Percentiles rank a stretch among this genome's conserved stretches.
These are phyloP conservation scores for Talaromyces sp. DNA, from an alignment of 2,329 filamentous ascomycete species.

Conservation along the genomic window DNA sequence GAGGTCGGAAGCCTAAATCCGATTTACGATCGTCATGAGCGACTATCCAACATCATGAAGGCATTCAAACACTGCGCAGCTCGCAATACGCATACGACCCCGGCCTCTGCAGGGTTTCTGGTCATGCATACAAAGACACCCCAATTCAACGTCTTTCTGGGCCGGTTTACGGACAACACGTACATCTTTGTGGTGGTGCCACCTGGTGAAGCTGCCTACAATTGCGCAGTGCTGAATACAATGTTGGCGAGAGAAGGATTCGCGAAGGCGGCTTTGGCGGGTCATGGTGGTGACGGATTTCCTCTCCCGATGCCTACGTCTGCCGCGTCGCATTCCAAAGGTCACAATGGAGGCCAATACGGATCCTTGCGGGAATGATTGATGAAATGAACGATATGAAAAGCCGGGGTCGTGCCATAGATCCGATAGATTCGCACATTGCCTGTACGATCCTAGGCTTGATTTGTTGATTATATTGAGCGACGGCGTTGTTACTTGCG, in stretches of 20 bases:
- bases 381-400: background rate
- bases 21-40: constrained; percentile 88
- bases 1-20: constrained; percentile 74
- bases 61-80: constrained; percentile 83
- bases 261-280: constrained; percentile 54
- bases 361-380: constrained; percentile 6
- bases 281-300: constrained; percentile 41
- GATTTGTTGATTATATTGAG: background rate
- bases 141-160: constrained; percentile 89
- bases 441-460: background rate
- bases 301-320: constrained; percentile 30
- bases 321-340: constrained; percentile 2
- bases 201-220: constrained; percentile 86
- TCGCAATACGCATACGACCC: constrained; percentile 44
- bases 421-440: background rate
- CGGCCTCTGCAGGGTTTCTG: constrained; percentile 41
- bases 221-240: constrained; percentile 85
- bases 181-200: constrained; percentile 91
- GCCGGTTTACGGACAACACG: constrained; percentile 94
- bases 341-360: constrained; percentile 3
- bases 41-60: constrained; percentile 95
- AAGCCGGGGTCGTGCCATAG: background rate
- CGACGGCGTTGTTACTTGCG: background rate
- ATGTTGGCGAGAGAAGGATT: constrained; percentile 82
- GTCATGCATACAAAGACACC: constrained; percentile 50